Conservation (phyloP, 352 stramenopile genomes). For the Globisporangium viniferum region DNA sequence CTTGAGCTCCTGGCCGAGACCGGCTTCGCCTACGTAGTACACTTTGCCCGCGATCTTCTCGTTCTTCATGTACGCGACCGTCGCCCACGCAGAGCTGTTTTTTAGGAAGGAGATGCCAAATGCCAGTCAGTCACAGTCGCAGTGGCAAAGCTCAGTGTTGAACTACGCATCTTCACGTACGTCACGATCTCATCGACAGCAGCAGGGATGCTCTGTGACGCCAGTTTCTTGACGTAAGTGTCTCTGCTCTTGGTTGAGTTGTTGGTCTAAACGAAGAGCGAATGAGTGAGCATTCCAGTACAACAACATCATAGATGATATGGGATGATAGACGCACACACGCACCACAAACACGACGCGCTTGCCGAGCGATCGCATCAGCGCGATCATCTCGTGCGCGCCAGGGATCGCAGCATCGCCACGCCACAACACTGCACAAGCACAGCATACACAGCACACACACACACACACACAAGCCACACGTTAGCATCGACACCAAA, state of each 20-base stretch:
- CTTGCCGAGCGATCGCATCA: slow-evolving; percentile 75
- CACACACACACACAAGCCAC: neutral
- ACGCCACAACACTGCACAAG: slow-evolving; percentile 54
- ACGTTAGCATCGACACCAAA: neutral
- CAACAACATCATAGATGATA: neutral
- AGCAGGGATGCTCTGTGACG: slow-evolving; percentile 69
- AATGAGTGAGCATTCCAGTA: neutral
- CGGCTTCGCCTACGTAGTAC: slow-evolving; percentile 79
- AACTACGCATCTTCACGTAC: slow-evolving; percentile 24
- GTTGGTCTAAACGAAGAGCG: slow-evolving; percentile 53
- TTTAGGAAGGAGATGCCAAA: neutral
- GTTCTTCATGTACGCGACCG: slow-evolving; percentile 77
- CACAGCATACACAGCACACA: neutral
- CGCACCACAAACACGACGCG: slow-evolving; percentile 80
- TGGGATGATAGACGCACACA: neutral
- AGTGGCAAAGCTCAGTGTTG: neutral
- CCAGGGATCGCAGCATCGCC: slow-evolving; percentile 61
- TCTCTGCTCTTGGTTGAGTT: slow-evolving; percentile 83
- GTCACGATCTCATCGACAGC: slow-evolving; percentile 77
- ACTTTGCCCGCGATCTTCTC: slow-evolving; percentile 75
- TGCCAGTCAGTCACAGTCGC: neutral
- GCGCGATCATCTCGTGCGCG: slow-evolving; percentile 55
- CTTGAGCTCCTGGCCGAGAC: slow-evolving; percentile 62
- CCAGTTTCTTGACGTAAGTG: slow-evolving; percentile 84
- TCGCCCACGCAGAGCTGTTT: slow-evolving; percentile 75